phyloP scores from a whole-genome alignment of 2,329 filamentous ascomycete species.

The Trichoderma simmonsii region DNA sequence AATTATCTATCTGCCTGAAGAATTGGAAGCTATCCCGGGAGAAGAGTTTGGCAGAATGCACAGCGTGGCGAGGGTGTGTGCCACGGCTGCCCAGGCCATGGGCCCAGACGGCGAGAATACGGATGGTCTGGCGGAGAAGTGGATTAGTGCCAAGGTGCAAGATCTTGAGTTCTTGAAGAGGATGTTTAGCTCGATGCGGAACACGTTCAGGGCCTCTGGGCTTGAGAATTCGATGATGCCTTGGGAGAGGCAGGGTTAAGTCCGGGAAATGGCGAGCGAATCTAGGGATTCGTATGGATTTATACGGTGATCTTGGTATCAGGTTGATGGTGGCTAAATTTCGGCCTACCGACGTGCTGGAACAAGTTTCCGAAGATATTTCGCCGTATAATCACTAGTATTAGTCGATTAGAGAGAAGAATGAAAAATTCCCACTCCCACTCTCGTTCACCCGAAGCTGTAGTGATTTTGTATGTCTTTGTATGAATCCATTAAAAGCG shows the following conservation, averaged over 20 bases:
- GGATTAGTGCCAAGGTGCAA: slow-evolving; percentile 26
- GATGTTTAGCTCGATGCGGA: slow-evolving; percentile 17
- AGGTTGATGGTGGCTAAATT: not conserved
- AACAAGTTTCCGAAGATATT: not conserved
- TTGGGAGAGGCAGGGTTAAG: not conserved
- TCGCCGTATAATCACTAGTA: not conserved
- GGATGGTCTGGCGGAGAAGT: slow-evolving; percentile 22
- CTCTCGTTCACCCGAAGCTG: not conserved
- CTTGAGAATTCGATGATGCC: not conserved
- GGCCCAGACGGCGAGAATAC: slow-evolving; percentile 24
- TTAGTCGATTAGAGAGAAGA: not conserved
- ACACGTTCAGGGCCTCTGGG: not conserved
- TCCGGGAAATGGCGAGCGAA: not conserved
- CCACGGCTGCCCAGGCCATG: slow-evolving; percentile 26
- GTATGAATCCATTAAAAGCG: not conserved
- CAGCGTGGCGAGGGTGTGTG: slow-evolving; percentile 27
- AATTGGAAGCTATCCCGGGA: slow-evolving; percentile 25
- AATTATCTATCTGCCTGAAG: slow-evolving; percentile 30
- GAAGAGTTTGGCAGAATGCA: slow-evolving; percentile 29
- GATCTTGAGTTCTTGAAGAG: slow-evolving; percentile 28
- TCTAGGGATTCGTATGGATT: not conserved
- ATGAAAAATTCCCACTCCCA: not conserved
- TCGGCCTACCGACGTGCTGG: not conserved
- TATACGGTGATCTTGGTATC: not conserved
- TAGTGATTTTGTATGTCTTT: not conserved